These are phyloP conservation scores for Pseudopyricularia javanii DNA, from an alignment of 2,329 filamentous ascomycete genomes.

Conservation along the genomic window DNA sequence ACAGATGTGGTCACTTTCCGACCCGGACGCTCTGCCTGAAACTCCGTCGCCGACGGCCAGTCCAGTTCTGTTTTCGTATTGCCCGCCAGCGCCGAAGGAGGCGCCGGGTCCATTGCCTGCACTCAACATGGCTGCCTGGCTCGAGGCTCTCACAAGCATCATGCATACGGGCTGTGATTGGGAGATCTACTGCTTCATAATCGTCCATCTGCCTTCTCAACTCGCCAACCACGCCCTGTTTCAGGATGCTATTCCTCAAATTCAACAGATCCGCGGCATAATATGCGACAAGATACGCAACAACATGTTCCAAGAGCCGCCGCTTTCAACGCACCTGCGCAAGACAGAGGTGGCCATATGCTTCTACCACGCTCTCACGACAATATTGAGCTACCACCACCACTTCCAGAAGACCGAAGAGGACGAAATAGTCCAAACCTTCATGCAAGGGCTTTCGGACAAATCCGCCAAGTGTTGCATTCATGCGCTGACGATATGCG, in stretches of 20 bases:
- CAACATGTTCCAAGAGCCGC: conserved; percentile 71
- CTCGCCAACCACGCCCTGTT: conserved; percentile 85
- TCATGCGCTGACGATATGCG: conserved; percentile 87
- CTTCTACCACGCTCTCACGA: conserved; percentile 74
- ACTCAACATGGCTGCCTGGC: conserved; percentile 55
- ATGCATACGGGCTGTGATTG: conserved; percentile 67
- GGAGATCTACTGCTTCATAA: conserved; percentile 84
- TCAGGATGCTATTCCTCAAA: conserved; percentile 56
- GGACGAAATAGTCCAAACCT: conserved; percentile 78
- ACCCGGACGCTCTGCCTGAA: conserved; percentile 41
- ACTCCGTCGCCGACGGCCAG: conserved; percentile 31
- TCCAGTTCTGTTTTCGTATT: conserved; percentile 32
- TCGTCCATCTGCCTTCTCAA: conserved; percentile 78
- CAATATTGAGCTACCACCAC: conserved; percentile 81
- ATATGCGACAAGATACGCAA: conserved; percentile 75
- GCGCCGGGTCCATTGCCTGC: conserved; percentile 8
- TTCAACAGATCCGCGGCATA: conserved; percentile 62
- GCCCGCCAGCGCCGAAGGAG: not conserved
- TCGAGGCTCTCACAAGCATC: conserved; percentile 66
- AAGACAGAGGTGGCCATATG: conserved; percentile 84
- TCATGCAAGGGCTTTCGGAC: conserved; percentile 79
- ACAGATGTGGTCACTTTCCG: conserved; percentile 46
- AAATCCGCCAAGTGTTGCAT: conserved; percentile 86
- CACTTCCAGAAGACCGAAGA: conserved; percentile 75
- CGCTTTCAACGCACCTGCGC: conserved; percentile 63